Base-by-base conservation (phyloP, 78 protist genomes). In the Emiliania huxleyi region DNA sequence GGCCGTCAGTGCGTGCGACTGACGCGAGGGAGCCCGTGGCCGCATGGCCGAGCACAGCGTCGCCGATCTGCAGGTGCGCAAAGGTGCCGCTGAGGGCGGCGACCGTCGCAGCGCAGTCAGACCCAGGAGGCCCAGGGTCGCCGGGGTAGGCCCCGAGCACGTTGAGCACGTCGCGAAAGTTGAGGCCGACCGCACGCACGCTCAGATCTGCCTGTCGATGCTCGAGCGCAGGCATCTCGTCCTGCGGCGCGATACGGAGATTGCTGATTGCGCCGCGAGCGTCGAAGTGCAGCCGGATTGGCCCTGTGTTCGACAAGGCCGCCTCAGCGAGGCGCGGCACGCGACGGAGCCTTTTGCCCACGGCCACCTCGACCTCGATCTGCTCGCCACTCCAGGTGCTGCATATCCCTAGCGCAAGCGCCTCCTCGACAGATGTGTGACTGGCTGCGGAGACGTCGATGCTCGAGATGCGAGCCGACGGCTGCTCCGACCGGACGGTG, bases 91-190 rank as follows among this genome's bases (percentile, higher is more conserved):
- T 15, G n/a, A 29, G 19, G 35, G 25, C 87, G n/a, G 22, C 56
- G 29, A n/a, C 89, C 26, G 29, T 42, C 29, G 44, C 89, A 22
- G 56, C 89, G 40, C 11, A 25, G 38, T 81, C 89, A 18, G 18
- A 8, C 15, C 56, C 89, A 0, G 56, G 89, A 37, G 56, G 46
- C 5, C 48, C 48, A 1, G 46, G 48, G 46, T 77, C 85, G 85
- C 85, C 85, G 35, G 85, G 85, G 46, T 77, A 77, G 35, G 6
- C 85, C 4, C 85, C 85, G 11, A 77, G 85, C 85, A 77, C 85
- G 85, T 77, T 77, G 49, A 77, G 46, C 85, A 77, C 85, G n/a
- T 77, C 85, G 48, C 85, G 85, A 21, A 77, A 77, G 85, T 77
- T 77, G 85, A 77, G 85, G 85, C 85, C 85, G 46, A 77, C 46